Percentiles rank a stretch among this genome's conserved stretches.
These are phyloP conservation scores for Phaeomoniella chlamydospora DNA, from an alignment of 2,329 filamentous ascomycete species.

Conservation along the genomic window DNA sequence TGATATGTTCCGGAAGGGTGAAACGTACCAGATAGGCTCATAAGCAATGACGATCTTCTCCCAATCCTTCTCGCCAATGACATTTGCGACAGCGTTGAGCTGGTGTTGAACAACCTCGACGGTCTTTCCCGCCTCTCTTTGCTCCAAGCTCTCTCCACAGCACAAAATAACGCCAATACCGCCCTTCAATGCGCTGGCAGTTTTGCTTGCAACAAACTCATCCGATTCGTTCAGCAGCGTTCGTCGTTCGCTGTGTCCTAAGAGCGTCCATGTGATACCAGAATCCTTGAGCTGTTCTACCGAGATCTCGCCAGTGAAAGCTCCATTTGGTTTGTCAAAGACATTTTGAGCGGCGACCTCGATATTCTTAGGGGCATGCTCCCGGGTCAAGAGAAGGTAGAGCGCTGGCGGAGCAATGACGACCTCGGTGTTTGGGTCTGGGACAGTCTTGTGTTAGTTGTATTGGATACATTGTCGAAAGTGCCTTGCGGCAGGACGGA, in stretches of 20 bases:
- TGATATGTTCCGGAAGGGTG: slow-evolving; percentile 1
- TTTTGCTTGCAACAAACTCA: slow-evolving; percentile 79
- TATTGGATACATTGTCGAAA: not conserved
- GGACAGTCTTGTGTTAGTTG: slow-evolving; percentile 2
- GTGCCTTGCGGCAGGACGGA: slow-evolving; percentile 4
- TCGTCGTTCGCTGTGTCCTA: slow-evolving; percentile 91
- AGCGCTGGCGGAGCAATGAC: slow-evolving; percentile 83
- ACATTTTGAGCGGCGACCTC: slow-evolving; percentile 93
- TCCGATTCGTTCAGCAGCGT: slow-evolving; percentile 80
- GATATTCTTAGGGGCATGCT: slow-evolving; percentile 60
- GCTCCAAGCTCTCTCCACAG: slow-evolving; percentile 85
- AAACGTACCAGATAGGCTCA: slow-evolving; percentile 90
- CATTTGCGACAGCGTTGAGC: slow-evolving; percentile 65
- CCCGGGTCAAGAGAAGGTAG: slow-evolving; percentile 78
- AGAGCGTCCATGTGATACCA: slow-evolving; percentile 76
- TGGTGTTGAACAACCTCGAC: slow-evolving; percentile 59
- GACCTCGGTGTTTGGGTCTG: slow-evolving; percentile 52
- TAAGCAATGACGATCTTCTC: slow-evolving; percentile 91
- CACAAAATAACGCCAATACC: slow-evolving; percentile 89
- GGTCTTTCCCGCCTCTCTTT: slow-evolving; percentile 15
- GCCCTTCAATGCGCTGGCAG: slow-evolving; percentile 78
- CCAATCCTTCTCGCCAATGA: slow-evolving; percentile 61
- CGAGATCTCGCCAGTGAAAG: slow-evolving; percentile 93
- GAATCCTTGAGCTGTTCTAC: slow-evolving; percentile 81
- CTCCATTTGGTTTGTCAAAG: slow-evolving; percentile 91